Percentiles rank a stretch among this genome's conserved stretches.
phyloP scores from a whole-genome alignment of 2,329 filamentous ascomycete species.

The Westerdykella sp. region DNA sequence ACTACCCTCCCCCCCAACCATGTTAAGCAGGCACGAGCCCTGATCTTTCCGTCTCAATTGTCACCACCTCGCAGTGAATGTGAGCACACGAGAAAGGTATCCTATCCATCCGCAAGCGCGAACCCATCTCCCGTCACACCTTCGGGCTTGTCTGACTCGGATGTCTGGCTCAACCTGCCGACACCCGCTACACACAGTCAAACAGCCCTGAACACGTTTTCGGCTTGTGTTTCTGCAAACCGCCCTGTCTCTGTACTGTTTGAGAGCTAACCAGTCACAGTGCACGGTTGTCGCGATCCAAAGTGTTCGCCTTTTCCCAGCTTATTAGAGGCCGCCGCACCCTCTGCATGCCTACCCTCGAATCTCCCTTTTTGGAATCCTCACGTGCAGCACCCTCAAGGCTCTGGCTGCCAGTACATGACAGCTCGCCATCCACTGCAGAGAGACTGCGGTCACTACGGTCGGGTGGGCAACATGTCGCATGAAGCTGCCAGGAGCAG shows the following conservation, averaged over 20 bases:
- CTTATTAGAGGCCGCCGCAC: conserved; percentile 17
- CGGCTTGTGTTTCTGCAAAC: conserved; percentile 36
- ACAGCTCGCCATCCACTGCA: conserved; percentile 18
- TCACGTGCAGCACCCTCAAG: neutral
- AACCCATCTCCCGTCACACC: conserved; percentile 16
- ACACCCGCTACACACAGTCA: conserved; percentile 25
- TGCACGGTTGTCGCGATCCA: conserved; percentile 26
- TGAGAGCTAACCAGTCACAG: conserved; percentile 35
- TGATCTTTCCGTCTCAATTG: conserved; percentile 19
- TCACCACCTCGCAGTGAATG: conserved; percentile 12
- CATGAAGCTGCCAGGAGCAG: conserved; percentile 26
- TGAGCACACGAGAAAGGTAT: conserved; percentile 32
- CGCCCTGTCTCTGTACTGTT: conserved; percentile 29
- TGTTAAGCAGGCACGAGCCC: conserved; percentile 25
- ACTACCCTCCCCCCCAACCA: conserved; percentile 7
- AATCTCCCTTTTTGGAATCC: conserved; percentile 1
- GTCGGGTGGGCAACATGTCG: conserved; percentile 24
- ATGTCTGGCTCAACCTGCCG: conserved; percentile 27
- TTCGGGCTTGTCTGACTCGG: conserved; percentile 31
- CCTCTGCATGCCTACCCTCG: conserved; percentile 2
- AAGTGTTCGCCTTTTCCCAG: conserved; percentile 21
- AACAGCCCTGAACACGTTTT: conserved; percentile 35
- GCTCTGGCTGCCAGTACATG: conserved; percentile 13
- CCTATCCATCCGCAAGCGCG: conserved; percentile 22
- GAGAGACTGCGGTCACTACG: conserved; percentile 15